Percentiles rank a stretch among this genome's conserved stretches.
Conservation (phyloP, 257 asterid species). For the Hygrophila difformis region DNA sequence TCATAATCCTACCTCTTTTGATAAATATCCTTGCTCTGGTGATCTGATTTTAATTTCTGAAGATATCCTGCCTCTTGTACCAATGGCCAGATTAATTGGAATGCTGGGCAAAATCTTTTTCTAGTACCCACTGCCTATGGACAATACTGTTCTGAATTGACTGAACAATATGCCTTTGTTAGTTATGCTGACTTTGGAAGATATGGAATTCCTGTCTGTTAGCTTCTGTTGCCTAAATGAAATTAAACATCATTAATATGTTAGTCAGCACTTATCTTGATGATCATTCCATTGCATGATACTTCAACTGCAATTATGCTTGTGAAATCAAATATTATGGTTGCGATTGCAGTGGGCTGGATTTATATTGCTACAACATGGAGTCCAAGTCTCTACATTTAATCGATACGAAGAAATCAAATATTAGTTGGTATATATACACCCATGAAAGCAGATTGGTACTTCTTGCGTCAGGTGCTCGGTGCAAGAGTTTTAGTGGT, state of each 20-base stretch:
- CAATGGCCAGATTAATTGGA: background rate
- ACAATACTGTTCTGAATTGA: background rate
- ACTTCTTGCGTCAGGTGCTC: conserved; percentile 90
- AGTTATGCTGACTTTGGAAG: background rate
- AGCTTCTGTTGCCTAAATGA: background rate
- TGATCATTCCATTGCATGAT: background rate
- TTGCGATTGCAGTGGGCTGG: conserved; percentile 71
- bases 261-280: background rate
- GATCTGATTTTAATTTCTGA: background rate
- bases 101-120: too few species aligned
- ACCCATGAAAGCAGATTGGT: conserved; percentile 98
- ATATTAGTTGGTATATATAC: conserved; percentile 77
- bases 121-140: too few species aligned
- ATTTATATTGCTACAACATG: conserved; percentile 45
- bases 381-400: conserved; percentile 56
- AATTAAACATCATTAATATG: background rate
- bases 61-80: background rate
- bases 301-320: conserved; percentile 14
- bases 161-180: background rate
- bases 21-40: background rate
- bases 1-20: background rate
- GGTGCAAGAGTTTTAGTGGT: conserved; percentile 79
- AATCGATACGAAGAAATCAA: conserved; percentile 66
- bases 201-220: too few species aligned
- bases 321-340: conserved; percentile 4